Evolutionary conservation across 2,329 filamentous ascomycete genomes (phyloP).

Genomic region (Hymenoscyphus occultus): DNA sequence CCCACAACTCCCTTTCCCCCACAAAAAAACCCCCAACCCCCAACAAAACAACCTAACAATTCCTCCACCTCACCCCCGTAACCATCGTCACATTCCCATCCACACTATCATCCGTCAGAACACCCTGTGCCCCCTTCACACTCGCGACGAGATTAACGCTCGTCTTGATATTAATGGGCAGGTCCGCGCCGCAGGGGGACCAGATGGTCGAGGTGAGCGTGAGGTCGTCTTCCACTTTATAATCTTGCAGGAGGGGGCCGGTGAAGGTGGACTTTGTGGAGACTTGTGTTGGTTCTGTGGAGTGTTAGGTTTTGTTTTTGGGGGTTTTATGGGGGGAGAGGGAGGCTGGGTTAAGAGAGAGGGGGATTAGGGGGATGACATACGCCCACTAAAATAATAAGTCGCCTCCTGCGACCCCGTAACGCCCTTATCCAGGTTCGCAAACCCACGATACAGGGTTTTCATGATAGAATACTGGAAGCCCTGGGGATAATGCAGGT

Average conservation of each 20-base stretch:
- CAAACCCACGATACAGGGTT: constrained; percentile 16
- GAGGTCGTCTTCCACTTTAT: constrained; percentile 9
- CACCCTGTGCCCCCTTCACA: constrained; percentile 9
- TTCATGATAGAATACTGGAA: constrained; percentile 19
- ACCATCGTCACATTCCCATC: constrained; percentile 13
- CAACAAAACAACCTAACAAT: neutral
- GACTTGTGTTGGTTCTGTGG: constrained; percentile 1
- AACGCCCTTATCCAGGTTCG: constrained; percentile 13
- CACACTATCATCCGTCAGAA: constrained; percentile 13
- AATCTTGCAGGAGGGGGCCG: constrained; percentile 10
- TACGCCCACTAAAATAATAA: constrained; percentile 20
- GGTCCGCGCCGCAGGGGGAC: constrained; percentile 18
- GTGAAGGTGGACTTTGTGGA: constrained; percentile 14
- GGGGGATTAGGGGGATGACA: neutral
- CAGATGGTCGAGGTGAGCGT: constrained; percentile 14
- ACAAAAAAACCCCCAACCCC: neutral
- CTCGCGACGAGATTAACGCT: neutral
- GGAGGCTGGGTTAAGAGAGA: neutral
- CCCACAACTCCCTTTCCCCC: no score
- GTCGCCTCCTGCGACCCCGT: constrained; percentile 13
- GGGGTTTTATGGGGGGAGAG: neutral
- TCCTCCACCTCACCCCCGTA: constrained; percentile 11
- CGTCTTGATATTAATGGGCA: constrained; percentile 18
- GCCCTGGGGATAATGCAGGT: constrained; percentile 20
- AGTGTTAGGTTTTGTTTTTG: neutral